These are phyloP conservation scores for Castanea sativa DNA, from an alignment of 306 rosid genomes.

Conservation along the genomic window DNA sequence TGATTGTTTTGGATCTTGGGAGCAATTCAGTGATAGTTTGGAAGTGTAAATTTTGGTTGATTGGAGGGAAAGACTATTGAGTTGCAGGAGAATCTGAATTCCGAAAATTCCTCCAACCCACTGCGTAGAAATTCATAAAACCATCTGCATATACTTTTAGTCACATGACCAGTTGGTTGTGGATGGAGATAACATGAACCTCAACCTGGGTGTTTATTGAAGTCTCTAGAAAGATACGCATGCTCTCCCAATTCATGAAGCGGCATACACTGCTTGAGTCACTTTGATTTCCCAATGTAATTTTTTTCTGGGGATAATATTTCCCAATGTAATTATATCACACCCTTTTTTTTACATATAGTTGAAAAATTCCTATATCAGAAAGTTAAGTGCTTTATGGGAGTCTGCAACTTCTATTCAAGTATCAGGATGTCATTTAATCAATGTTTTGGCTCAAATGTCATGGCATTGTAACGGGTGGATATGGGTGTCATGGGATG, in stretches of 20 bases:
- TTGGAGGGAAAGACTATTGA: too few species aligned
- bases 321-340: neutral
- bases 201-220: neutral
- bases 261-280: neutral
- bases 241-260: neutral
- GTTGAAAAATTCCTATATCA: neutral
- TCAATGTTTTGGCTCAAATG: neutral
- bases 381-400: neutral
- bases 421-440: neutral
- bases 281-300: neutral
- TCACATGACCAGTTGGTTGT: too few species aligned
- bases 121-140: too few species aligned
- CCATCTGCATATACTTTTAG: too few species aligned
- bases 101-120: too few species aligned
- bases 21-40: too few species aligned
- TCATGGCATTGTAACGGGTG: neutral
- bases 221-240: neutral
- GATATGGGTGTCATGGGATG: neutral
- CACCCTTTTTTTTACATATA: neutral
- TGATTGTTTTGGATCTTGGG: too few species aligned
- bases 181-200: neutral
- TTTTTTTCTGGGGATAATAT: neutral
- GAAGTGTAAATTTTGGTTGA: too few species aligned
- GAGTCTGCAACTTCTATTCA: neutral
- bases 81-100: too few species aligned